Evolutionary conservation across 2,329 filamentous ascomycete genomes (phyloP).

Genomic region (Penicillium brasilianum): DNA sequence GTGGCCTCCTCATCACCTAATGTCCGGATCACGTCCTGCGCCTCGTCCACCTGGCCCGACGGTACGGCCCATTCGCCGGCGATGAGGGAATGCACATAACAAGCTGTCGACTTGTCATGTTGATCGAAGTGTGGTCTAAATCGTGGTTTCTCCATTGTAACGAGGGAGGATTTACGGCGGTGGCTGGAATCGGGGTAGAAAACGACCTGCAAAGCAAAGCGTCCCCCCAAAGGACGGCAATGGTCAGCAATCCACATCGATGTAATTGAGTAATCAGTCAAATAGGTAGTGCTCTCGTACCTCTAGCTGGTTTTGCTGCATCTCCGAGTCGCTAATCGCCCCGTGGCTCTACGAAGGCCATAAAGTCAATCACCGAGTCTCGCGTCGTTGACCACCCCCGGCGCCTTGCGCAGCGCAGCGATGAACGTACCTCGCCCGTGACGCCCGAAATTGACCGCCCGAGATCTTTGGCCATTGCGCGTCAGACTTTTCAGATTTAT

Average conservation of each 20-base stretch:
- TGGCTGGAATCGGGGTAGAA: constrained; percentile 59
- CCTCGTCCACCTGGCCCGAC: constrained; percentile 14
- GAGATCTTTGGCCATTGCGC: constrained; percentile 24
- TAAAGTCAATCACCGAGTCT: constrained; percentile 22
- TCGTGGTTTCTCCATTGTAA: constrained; percentile 48
- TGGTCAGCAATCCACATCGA: neutral
- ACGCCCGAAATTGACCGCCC: constrained; percentile 12
- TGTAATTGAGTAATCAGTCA: neutral
- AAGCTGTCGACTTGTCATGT: constrained; percentile 55
- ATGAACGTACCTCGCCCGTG: constrained; percentile 28
- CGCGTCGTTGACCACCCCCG: neutral
- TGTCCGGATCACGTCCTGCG: constrained; percentile 25
- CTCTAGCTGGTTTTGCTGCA: constrained; percentile 44
- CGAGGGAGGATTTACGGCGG: constrained; percentile 66
- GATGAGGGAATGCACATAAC: constrained; percentile 66
- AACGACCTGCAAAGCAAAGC: constrained; percentile 56
- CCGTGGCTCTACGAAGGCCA: constrained; percentile 33
- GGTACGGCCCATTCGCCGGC: constrained; percentile 42
- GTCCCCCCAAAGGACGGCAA: constrained; percentile 1
- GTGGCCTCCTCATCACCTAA: constrained; percentile 22
- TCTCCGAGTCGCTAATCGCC: constrained; percentile 43
- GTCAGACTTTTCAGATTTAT: constrained; percentile 10
- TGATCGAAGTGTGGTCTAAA: constrained; percentile 45
- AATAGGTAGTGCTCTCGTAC: constrained; percentile 24
- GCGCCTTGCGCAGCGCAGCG: neutral